Base-by-base conservation (phyloP, 345 rosid species). In the Linum tenue region DNA sequence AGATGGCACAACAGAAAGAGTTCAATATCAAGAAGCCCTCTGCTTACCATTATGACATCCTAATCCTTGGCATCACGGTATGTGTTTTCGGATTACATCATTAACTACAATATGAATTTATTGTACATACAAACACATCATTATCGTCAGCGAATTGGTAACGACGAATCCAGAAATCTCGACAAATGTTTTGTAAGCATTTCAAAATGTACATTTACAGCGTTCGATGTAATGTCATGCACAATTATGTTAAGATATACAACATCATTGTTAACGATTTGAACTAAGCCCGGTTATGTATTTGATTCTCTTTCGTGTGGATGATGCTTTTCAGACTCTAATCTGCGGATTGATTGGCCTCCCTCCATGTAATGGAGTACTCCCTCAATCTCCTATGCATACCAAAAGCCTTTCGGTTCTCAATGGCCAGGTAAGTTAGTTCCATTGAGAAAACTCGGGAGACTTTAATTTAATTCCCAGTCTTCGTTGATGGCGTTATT, bases 361-460 rank as follows among this genome's bases (percentile, higher is more conserved):
- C 38, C 96, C 95, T 62, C 96, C 98, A 59, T 84, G 90, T 1
- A 89, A 91, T 42, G 92, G 98, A 39, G 96, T 91, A 68, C 84
- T 91, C 2, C 98, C 96, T n/a, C 96, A 91, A 62, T 85, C 96
- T 67, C 98, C 98, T 6, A 89, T 89, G 98, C 98, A 91, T 69
- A 83, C 94, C 7, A 90, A 90, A 73, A 90, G 97, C 77, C 92
- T 84, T 2, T 84, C 97, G 41, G 86, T 83, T 66, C 86, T 91
- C 48, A 82, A 83, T 74, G 66, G 83, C 72, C 90, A 82, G 87
- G 95, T 86, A 1, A 59, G 37, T 22, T 17, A 16, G 37, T 2
- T n/a, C 10, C 61, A 16, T 58, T 58, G 37, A 1, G 37, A 58
- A 5, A 55, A 6, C 2, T 11, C 4, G n/a, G 16, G n/a, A 55